Base-by-base conservation (phyloP, 768 basidiomycete species). In the Zangia roseola region DNA sequence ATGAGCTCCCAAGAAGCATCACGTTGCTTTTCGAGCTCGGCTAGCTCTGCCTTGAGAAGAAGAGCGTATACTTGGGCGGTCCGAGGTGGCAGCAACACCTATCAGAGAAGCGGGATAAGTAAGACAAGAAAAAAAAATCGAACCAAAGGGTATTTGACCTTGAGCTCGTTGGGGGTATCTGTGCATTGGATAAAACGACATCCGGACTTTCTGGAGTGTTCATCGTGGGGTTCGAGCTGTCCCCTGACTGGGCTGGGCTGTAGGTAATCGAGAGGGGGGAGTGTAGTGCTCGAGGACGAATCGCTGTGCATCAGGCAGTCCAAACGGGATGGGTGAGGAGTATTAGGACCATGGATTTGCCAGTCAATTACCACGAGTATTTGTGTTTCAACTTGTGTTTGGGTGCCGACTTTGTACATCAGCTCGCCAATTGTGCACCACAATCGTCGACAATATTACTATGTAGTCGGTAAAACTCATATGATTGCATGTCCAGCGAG, bases 131-230 rank as follows among this genome's bases (percentile, higher is more conserved):
- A 21, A 14, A 20, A 40, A 33, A 36, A 24, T 25, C 2, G 30
- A 23, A 12, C 10, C 24, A 26, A 40, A 41, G 9, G 30, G 26
- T n/a, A 55, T 49, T 61, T 45, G 33, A 83, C 86, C 75, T 84
- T 86, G 61, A 88, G 76, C 63, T 89, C 84, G 67, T 86, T 81
- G 13, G 80, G 81, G 24, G 86, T 88, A 60, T 88, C 86, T 16
- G 86, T 88, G 46, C 82, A 83, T 62, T 89, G 86, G 40, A 89
- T 72, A 67, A 81, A 88, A 54, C 87, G 73, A 75, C 83, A 86
- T 45, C 86, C 84, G 23, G 81, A 74, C 51, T 71, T 74, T 52
- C 66, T 74, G 10, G 79, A 64, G 57, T 53, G 46, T 12, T 70
- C 67, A 46, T 86, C 82, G 38, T 77, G 74, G n/a, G 82, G 78